These are phyloP conservation scores for Aspergillus sp. DNA, from an alignment of 2,329 filamentous ascomycete genomes.

Conservation along the genomic window DNA sequence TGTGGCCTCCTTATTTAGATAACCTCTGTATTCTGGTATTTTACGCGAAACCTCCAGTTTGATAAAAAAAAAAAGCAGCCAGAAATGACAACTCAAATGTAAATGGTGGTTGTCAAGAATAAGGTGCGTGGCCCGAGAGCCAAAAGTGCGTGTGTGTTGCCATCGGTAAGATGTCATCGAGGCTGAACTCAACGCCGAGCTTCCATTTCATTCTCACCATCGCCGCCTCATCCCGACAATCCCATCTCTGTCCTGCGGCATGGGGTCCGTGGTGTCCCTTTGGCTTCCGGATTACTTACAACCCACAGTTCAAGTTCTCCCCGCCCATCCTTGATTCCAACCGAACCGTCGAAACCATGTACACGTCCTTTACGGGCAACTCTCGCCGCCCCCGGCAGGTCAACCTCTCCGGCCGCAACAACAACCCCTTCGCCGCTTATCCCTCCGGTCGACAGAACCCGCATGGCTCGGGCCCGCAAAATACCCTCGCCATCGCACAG, in stretches of 20 bases:
- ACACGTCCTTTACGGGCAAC: constrained; percentile 85
- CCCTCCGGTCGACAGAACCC: constrained; percentile 59
- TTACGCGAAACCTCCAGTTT: no score
- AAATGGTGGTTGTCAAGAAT: no score
- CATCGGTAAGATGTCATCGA: constrained; percentile 5
- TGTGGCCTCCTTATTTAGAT: no score
- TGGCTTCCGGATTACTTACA: constrained; percentile 10
- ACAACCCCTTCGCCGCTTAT: constrained; percentile 71
- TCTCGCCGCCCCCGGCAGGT: constrained; percentile 85
- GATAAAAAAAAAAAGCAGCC: no score
- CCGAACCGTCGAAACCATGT: constrained; percentile 59
- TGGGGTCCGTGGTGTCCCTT: constrained; percentile 20
- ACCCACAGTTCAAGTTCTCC: constrained; percentile 3
- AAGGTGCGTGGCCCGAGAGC: constrained; percentile 3
- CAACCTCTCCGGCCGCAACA: constrained; percentile 82
- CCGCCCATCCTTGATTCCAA: constrained; percentile 8
- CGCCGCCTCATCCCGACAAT: not conserved
- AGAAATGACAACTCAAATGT: no score
- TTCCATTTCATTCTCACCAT: not conserved
- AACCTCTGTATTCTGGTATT: no score
- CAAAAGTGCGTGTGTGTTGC: constrained; percentile 1
- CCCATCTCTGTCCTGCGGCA: constrained; percentile 17
- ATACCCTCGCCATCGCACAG: constrained; percentile 80
- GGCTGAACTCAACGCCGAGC: constrained; percentile 4
- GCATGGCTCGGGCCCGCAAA: constrained; percentile 64